Evolutionary conservation across 345 rosid genomes (phyloP).

Genomic region (Moricandia moricandioides): DNA sequence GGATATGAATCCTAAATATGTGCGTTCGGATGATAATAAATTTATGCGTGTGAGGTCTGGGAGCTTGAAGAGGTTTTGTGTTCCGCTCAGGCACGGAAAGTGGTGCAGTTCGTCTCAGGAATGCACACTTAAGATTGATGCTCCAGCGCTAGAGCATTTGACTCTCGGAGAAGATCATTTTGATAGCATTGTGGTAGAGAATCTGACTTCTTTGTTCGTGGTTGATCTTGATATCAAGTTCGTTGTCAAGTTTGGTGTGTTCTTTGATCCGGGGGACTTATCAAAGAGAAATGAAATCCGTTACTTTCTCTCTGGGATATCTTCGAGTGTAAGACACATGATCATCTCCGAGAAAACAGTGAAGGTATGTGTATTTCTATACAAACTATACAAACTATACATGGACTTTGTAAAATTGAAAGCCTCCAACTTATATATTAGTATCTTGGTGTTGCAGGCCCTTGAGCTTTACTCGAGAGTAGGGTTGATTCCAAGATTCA

Average conservation of each 20-base stretch:
- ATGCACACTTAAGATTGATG: constrained; percentile 12
- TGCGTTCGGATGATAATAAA: neutral
- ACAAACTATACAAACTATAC: no score
- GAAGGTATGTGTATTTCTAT: neutral
- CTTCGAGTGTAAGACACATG: constrained; percentile 1
- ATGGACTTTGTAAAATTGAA: neutral
- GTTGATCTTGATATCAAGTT: constrained; percentile 5
- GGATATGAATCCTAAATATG: neutral
- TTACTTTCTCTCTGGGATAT: neutral
- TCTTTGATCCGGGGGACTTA: neutral
- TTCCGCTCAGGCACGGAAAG: neutral
- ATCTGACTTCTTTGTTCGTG: neutral
- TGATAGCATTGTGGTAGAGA: neutral
- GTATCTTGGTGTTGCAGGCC: neutral
- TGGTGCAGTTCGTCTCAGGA: neutral
- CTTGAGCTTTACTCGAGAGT: constrained; percentile 2
- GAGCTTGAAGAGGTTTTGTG: constrained; percentile 19
- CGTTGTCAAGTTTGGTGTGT: neutral
- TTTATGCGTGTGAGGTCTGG: neutral
- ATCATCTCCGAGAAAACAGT: constrained; percentile 8
- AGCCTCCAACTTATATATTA: neutral
- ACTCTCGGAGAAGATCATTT: constrained; percentile 7
- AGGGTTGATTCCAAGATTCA: constrained; percentile 12
- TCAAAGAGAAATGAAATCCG: constrained; percentile 5
- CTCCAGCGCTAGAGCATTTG: constrained; percentile 16